phyloP scores from a whole-genome alignment of 768 basidiomycete species.

The Strobilomyces confusus region DNA sequence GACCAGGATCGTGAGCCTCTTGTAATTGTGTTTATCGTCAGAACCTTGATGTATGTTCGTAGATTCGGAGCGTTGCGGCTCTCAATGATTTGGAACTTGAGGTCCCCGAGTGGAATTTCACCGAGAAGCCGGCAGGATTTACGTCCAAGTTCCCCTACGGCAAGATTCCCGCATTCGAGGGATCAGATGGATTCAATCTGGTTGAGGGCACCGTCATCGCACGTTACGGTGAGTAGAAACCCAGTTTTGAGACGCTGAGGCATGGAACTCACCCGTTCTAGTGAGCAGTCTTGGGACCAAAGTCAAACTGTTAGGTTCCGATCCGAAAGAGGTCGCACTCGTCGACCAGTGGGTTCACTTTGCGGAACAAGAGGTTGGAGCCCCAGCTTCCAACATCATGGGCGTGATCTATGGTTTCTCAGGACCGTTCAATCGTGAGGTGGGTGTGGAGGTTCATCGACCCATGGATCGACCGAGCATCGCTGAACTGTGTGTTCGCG shows the following conservation, averaged over 20 bases:
- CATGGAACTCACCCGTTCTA: neutral
- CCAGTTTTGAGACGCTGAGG: neutral
- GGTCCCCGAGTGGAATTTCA: slow-evolving; percentile 2
- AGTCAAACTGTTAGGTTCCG: slow-evolving; percentile 10
- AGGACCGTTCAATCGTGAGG: slow-evolving; percentile 7
- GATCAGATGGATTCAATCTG: slow-evolving; percentile 15
- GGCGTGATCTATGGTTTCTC: neutral
- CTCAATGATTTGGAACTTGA: slow-evolving; percentile 13
- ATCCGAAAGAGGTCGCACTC: slow-evolving; percentile 5
- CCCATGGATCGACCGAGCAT: neutral
- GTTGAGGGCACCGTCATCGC: slow-evolving; percentile 15
- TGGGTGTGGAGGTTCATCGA: neutral
- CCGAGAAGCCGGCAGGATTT: slow-evolving; percentile 12
- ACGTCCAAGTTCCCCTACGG: slow-evolving; percentile 13
- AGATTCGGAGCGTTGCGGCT: slow-evolving; percentile 17
- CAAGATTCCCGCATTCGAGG: slow-evolving; percentile 21
- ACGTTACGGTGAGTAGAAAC: slow-evolving; percentile 13
- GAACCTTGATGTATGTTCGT: neutral
- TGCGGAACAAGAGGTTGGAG: slow-evolving; percentile 13
- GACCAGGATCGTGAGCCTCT: slow-evolving; percentile 13
- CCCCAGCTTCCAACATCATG: neutral
- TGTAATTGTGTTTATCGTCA: too few species aligned
- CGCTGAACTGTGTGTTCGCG: too few species aligned
- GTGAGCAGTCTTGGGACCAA: slow-evolving; percentile 13
- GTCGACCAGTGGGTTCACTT: slow-evolving; percentile 23